Percentiles rank a stretch among this genome's conserved stretches.
Evolutionary conservation across 2,329 filamentous ascomycete genomes (phyloP).

Genomic region (Myriosclerotinia scirpicola): DNA sequence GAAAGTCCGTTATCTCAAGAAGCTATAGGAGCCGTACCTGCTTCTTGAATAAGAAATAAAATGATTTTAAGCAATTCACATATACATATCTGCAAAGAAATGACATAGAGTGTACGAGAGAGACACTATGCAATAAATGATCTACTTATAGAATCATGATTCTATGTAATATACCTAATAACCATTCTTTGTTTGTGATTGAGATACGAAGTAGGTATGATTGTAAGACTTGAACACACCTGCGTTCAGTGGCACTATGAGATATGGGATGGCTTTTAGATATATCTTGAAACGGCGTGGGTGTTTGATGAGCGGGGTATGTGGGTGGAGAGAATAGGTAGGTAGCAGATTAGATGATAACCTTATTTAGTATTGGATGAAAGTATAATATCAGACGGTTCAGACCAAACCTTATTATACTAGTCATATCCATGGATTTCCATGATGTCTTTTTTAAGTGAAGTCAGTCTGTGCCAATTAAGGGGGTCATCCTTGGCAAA

Average conservation of each 20-base stretch:
- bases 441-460: background rate
- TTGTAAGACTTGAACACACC: background rate
- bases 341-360: too few relatives aligned
- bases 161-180: background rate
- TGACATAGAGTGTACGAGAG: slow-evolving; percentile 5
- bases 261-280: background rate
- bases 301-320: background rate
- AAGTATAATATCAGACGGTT: too few relatives aligned
- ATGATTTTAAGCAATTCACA: background rate
- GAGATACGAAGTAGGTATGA: background rate
- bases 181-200: background rate
- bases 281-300: slow-evolving; percentile 4
- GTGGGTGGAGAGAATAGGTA: too few relatives aligned
- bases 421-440: too few relatives aligned
- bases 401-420: too few relatives aligned
- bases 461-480: slow-evolving; percentile 7
- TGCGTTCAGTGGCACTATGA: background rate
- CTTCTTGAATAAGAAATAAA: slow-evolving; percentile 32
- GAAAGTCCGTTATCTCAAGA: slow-evolving; percentile 29
- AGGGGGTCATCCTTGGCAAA: too few relatives aligned
- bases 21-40: slow-evolving; percentile 31
- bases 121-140: slow-evolving; percentile 7
- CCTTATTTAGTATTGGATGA: too few relatives aligned
- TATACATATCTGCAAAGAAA: slow-evolving; percentile 18
- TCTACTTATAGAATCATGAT: slow-evolving; percentile 4